phyloP scores from a whole-genome alignment of 371 early-diverging fungal species.

The Mortierella sp. region DNA sequence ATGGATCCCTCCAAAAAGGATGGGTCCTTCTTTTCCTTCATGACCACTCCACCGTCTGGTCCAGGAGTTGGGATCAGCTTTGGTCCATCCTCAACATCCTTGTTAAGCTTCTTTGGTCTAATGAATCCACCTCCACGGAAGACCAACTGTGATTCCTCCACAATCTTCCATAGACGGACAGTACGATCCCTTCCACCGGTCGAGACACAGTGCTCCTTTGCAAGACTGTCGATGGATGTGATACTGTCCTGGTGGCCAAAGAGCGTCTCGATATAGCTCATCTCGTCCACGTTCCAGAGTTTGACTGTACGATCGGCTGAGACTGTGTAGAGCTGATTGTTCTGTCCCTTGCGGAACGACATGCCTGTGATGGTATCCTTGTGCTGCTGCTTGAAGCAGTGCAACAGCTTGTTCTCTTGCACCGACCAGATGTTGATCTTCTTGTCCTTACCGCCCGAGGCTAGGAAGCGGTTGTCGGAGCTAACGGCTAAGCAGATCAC shows the following conservation, averaged over 20 bases:
- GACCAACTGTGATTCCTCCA: slow-evolving; percentile 93
- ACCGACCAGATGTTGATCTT: slow-evolving; percentile 93
- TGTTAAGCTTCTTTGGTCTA: slow-evolving; percentile 34
- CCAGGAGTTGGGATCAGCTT: slow-evolving; percentile 37
- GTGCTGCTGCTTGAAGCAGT: slow-evolving; percentile 86
- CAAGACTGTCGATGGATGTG: slow-evolving; percentile 80
- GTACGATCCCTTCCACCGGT: slow-evolving; percentile 93
- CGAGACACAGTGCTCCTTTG: slow-evolving; percentile 92
- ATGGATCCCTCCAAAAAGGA: slow-evolving; percentile 77
- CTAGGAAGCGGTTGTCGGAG: slow-evolving; percentile 85
- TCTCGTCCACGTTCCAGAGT: slow-evolving; percentile 94
- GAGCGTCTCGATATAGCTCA: slow-evolving; percentile 94
- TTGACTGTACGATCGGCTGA: slow-evolving; percentile 95
- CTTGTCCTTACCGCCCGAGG: slow-evolving; percentile 89
- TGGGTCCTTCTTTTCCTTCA: slow-evolving; percentile 40
- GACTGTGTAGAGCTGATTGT: slow-evolving; percentile 91
- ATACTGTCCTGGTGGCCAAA: slow-evolving; percentile 97
- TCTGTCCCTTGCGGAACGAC: slow-evolving; percentile 82
- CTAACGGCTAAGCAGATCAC: slow-evolving; percentile 86
- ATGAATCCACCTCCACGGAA: slow-evolving; percentile 81
- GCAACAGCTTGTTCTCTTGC: slow-evolving; percentile 73
- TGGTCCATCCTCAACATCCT: slow-evolving; percentile 26
- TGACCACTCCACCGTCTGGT: slow-evolving; percentile 29
- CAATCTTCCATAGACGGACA: slow-evolving; percentile 93
- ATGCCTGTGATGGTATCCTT: slow-evolving; percentile 92